Base-by-base conservation (phyloP, 225 moss, liverwort and hornwort species). In the Ulota crispa region DNA sequence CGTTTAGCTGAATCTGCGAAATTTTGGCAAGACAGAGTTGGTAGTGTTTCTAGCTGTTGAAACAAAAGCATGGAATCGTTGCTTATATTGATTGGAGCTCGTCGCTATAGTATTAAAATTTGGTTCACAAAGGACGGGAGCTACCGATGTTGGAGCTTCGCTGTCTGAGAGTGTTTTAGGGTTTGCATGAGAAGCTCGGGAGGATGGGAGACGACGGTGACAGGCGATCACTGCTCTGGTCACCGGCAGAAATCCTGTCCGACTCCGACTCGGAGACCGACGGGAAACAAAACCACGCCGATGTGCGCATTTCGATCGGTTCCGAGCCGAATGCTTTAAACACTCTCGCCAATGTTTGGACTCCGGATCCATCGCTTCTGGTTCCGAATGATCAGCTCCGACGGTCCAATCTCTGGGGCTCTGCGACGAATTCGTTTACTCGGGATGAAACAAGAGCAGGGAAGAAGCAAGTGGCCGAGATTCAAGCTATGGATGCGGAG, bases 191-290 rank as follows among this genome's bases (percentile, higher is more conserved):
- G 88, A 85, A 88, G 82, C 78, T 47, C 31, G 73, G 55, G 60
- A 87, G 78, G 30, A 91, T 91, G 91, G 85, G 85, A 59, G 91
- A 87, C 57, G 69, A 91, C 32, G 69, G 83, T 64, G 91, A 89
- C 79, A 83, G 81, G 80, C 87, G 83, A 81, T 89, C 91, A 61
- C 85, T 89, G 66, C 81, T 91, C 68, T 87, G 85, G 91, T 89
- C 85, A 70, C 91, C 88, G 53, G 77, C 81, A 30, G 91, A 85
- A 10, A 82, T 88, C 55, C 81, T 82, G 45, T 87, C 87, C 57
- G 91, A 85, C 6, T 89, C 87, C 54, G 89, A 85, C 26, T 74
- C 86, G 12, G 87, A 88, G 64, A 68, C 43, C 14, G 37, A 65
- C 28, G 88, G 75, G 60, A 83, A 83, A 56, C 78, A 57, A 28